phyloP scores from a whole-genome alignment of 768 basidiomycete genomes.

The Suillus subalutaceus region DNA sequence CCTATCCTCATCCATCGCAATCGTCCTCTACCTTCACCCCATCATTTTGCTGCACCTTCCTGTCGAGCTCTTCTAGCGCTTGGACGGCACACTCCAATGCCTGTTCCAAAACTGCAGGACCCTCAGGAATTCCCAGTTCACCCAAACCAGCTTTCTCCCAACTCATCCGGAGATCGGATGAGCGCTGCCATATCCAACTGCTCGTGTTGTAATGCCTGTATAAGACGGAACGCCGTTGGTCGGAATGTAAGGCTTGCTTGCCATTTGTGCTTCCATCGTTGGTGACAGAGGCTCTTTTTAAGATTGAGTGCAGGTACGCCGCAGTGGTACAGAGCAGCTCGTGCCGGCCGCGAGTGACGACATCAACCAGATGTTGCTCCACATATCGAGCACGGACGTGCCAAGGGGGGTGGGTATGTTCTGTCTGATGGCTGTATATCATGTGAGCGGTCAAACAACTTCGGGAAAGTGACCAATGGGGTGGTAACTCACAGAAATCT shows the following conservation, averaged over 20 bases:
- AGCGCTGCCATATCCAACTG: constrained; percentile 47
- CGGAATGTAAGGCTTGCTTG: constrained; percentile 7
- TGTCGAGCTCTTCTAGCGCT: constrained; percentile 50
- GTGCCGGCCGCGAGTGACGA: constrained; percentile 45
- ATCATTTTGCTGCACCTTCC: constrained; percentile 23
- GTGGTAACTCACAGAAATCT: not conserved
- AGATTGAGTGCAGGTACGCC: constrained; percentile 3
- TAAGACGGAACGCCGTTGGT: not conserved
- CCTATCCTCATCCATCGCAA: constrained; percentile 26
- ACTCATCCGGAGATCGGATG: constrained; percentile 43
- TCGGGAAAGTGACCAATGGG: not conserved
- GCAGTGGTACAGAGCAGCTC: constrained; percentile 5
- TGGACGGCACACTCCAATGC: constrained; percentile 63
- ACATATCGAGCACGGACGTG: constrained; percentile 44
- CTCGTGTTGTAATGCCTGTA: constrained; percentile 19
- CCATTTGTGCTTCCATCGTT: constrained; percentile 5
- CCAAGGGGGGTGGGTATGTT: constrained; percentile 24
- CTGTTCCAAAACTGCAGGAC: constrained; percentile 51
- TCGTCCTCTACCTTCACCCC: constrained; percentile 15
- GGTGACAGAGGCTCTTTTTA: not conserved
- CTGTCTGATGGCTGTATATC: not conserved
- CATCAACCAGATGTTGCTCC: constrained; percentile 42
- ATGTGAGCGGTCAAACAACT: not conserved
- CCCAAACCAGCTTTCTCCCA: constrained; percentile 27
- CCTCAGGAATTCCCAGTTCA: constrained; percentile 33